phyloP scores from a whole-genome alignment of 176 grass and related monocot species.

The barley (Hordeum vulgare) region MorexV3_pseudomolecules_assembly NC_058518.1:281275229-281275728 shows the following conservation, averaged over 20 bases:
- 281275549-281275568: slow-evolving; percentile 80
- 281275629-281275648: not conserved
- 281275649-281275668: not conserved
- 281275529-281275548: slow-evolving; percentile 93
- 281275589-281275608: slow-evolving; percentile 30
- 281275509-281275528: slow-evolving; percentile 87
- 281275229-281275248: not conserved
- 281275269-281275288: not conserved
- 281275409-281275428: slow-evolving; percentile 75
- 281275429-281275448: slow-evolving; percentile 73
- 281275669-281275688: not conserved
- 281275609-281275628: not conserved
- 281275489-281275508: slow-evolving; percentile 97
- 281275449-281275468: slow-evolving; percentile 90
- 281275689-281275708: not conserved
- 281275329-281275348: not conserved
- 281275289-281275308: not conserved
- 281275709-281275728: not conserved
- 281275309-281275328: not conserved
- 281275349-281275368: not conserved
- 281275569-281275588: slow-evolving; percentile 94
- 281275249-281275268: not conserved
- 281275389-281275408: slow-evolving; percentile 73
- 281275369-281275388: slow-evolving; percentile 63
- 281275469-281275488: slow-evolving; percentile 97